A percentile compares a stretch with the other conserved stretches of the same genome.
Conservation (phyloP, 2,329 filamentous ascomycete genomes). For the Paraconiothyrium brasiliense region DNA sequence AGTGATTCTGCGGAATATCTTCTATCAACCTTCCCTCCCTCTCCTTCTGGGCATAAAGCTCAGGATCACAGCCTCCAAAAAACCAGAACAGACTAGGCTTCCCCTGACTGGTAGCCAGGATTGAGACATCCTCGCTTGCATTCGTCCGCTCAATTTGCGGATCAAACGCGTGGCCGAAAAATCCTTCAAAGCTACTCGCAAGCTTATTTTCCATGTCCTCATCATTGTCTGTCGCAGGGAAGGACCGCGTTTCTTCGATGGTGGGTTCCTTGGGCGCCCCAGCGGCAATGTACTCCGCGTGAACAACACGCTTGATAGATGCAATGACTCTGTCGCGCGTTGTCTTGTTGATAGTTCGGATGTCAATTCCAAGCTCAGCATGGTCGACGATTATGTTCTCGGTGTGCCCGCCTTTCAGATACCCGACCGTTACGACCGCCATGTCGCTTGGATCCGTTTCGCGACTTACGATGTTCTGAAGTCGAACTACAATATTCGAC, state of each 20-base stretch:
- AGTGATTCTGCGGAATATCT: constrained; percentile 68
- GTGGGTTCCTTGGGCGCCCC: constrained; percentile 56
- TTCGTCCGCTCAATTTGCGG: constrained; percentile 9
- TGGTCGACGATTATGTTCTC: constrained; percentile 69
- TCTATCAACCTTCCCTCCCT: constrained; percentile 56
- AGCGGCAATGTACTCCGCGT: constrained; percentile 63
- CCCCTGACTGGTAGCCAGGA: constrained; percentile 61
- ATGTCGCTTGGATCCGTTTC: constrained; percentile 64
- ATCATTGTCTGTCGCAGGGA: constrained; percentile 7
- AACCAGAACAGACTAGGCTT: constrained; percentile 66
- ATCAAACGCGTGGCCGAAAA: constrained; percentile 4
- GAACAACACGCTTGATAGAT: constrained; percentile 62
- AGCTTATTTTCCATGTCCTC: constrained; percentile 7
- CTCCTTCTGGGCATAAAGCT: constrained; percentile 55
- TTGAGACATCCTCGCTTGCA: constrained; percentile 65
- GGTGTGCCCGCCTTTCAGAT: constrained; percentile 66
- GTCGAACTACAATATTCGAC: constrained; percentile 62
- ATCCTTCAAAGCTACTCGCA: not conserved
- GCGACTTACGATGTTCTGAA: constrained; percentile 68
- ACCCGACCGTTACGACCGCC: constrained; percentile 67
- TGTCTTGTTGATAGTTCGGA: constrained; percentile 58
- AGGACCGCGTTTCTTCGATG: constrained; percentile 54
- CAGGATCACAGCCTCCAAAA: constrained; percentile 57
- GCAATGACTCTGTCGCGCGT: constrained; percentile 60
- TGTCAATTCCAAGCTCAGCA: constrained; percentile 65